Percentiles rank a stretch among this genome's conserved stretches.
phyloP scores from a whole-genome alignment of 768 basidiomycete genomes.

The Boletus pseudo-olivaceus region DNA sequence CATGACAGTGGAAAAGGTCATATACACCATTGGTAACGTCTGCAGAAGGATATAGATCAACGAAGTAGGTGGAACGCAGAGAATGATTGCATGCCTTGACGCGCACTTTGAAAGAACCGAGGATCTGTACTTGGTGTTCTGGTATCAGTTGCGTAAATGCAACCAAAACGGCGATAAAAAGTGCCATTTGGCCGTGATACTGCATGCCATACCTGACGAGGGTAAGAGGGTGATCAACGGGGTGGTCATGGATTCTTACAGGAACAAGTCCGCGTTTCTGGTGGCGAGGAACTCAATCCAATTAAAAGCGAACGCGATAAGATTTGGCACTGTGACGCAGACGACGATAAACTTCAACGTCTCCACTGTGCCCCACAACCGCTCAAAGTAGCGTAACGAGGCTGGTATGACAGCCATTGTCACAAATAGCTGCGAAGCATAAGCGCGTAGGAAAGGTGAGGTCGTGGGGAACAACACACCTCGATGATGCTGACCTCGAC shows the following conservation, averaged over 20 bases:
- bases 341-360: slow-evolving; percentile 81
- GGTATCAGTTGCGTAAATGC: slow-evolving; percentile 98
- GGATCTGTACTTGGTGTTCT: slow-evolving; percentile 93
- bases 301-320: slow-evolving; percentile 84
- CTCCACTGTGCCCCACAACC: slow-evolving; percentile 90
- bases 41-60: slow-evolving; percentile 32
- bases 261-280: slow-evolving; percentile 68
- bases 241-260: slow-evolving; percentile 49
- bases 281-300: slow-evolving; percentile 80
- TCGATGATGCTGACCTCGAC: slow-evolving; percentile 83
- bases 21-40: slow-evolving; percentile 92
- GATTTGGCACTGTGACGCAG: slow-evolving; percentile 75
- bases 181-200: slow-evolving; percentile 90
- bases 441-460: slow-evolving; percentile 1
- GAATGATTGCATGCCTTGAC: slow-evolving; percentile 67
- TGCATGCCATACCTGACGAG: slow-evolving; percentile 72
- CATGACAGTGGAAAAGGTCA: slow-evolving; percentile 84
- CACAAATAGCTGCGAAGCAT: slow-evolving; percentile 57
- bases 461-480: slow-evolving; percentile 45
- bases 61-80: not conserved
- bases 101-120: slow-evolving; percentile 78
- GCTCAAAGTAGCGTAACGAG: slow-evolving; percentile 85
- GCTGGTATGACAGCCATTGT: slow-evolving; percentile 77
- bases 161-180: slow-evolving; percentile 86
- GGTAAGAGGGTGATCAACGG: slow-evolving; percentile 10